Base-by-base conservation (phyloP, 1,284 basidiomycete genomes). In the Cystobasidium sp. region DNA sequence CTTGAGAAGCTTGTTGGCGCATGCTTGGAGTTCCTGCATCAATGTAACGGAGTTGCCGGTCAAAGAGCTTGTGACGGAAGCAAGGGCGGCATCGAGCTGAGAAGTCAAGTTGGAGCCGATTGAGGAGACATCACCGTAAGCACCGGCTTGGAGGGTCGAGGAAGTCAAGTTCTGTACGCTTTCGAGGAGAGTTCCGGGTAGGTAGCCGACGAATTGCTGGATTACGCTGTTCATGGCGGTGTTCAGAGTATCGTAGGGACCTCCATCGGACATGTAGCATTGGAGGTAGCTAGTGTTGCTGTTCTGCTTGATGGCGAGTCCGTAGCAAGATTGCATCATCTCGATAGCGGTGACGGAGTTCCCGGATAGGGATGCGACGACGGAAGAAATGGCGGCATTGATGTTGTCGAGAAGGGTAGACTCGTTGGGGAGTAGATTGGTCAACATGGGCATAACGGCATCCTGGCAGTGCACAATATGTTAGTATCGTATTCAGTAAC, bases 31-130 rank as follows among this genome's bases (percentile, higher is more conserved):
- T 12, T 74, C 64, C 63, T 79, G 66, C 65, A 76, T 76, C 61
- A 77, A 74, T 1, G 77, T 77, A 69, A 79, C 78, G 12, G 76
- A 75, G 75, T 79, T 79, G 44, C 77, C 78, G 10, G 75, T 70
- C 0, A 79, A 59, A 12, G 77, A 74, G 16, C 71, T 75, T 9
- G 75, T 74, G 22, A 78, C 78, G 14, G 70, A 75, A 58, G 75
- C 75, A 65, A 79, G 75, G 16, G 78, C 78, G 69, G 76, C 76
- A 62, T 75, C 74, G 56, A 79, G 78, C 72, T 79, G 78, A 1
- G 75, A 68, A 14, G 74, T 71, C 4, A 79, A 41, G 44, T 73
- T 73, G 12, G 70, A 46, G 51, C 70, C 70, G 46, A 73, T 66
- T 9, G 62, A 53, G 18, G 62, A 65, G 49, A 73, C 51, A 44